Evolutionary conservation across 495 filamentous ascomycete species (phyloP), one percentile per base, ranked within the genome.

Genomic region (Neurospora sp.): DNA sequence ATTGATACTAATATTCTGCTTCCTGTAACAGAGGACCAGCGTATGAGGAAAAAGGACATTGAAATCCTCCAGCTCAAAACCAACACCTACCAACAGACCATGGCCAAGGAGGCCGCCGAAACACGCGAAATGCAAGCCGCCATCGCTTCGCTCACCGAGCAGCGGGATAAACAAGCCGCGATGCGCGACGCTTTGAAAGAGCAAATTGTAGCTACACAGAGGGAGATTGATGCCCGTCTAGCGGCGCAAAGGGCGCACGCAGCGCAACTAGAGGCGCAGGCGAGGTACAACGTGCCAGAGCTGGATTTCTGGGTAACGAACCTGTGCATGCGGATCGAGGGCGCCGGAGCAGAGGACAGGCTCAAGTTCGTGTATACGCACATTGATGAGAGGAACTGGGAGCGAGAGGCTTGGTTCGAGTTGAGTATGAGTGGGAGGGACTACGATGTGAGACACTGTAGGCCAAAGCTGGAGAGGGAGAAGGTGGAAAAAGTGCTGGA

Each of bases 271-370:
- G 92, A 96, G 78, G 85, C 89, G 39, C 95, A 98, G 81, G 86
- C 91, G 42, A 87, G 93, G 53, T 91, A 92, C 73, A 97, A 98
- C 81, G 87, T 91, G 59, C 96, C 96, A 3, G 96, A 99, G 80
- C 85, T 98, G 46, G 91, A 93, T 46, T 98, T 99, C 81, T 99
- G 96, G 96, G 90, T 96, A 78, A 91, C 92, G 71, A 93, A 93
- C 79, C 84, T 99, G 73, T 92, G 95, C 72, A 77, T 98, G 83
- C 85, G 91, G 69, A 95, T 99, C 78, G 94, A 98, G 80, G 96
- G 96, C 5, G 92, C 92, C 0, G 95, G 95, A 0, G 85, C 87
- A 69, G 90, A 91, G 71, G 94, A 98, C 81, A 86, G 92, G 44
- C 84, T 99, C 74, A 96, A 94, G 81, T 97, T 99, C 83, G 88